Conservation (phyloP, 768 basidiomycete species). For the Lentinula guzmanii region DNA sequence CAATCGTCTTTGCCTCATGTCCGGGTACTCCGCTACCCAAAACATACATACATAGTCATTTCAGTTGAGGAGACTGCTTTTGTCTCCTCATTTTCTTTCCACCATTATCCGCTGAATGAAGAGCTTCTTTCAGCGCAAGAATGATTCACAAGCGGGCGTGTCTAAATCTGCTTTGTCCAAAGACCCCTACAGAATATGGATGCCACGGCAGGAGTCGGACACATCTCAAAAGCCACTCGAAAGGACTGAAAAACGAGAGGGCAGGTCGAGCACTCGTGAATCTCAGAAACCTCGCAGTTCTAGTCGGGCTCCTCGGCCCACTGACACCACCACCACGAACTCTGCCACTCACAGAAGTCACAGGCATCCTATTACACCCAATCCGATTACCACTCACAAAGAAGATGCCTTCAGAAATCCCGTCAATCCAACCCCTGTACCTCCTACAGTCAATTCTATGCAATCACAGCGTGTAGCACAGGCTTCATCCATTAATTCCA, state of each 20-base stretch:
- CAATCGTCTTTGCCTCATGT: not conserved
- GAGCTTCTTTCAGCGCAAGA: conserved; percentile 43
- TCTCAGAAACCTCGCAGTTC: conserved; percentile 22
- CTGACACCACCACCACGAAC: not conserved
- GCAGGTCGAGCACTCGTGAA: conserved; percentile 13
- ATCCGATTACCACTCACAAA: not conserved
- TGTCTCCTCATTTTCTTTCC: conserved; percentile 16
- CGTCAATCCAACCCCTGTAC: not conserved
- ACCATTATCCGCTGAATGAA: conserved; percentile 34
- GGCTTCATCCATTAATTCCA: not conserved
- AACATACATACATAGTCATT: not conserved
- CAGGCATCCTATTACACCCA: not conserved
- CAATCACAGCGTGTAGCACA: conserved; percentile 4
- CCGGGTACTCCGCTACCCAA: not conserved
- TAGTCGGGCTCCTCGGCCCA: conserved; percentile 18
- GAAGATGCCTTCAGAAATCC: not conserved
- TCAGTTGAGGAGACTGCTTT: not conserved
- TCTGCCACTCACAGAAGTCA: not conserved
- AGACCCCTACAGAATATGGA: conserved; percentile 12
- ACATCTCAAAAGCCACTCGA: not conserved
- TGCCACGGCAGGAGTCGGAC: conserved; percentile 1
- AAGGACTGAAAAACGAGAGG: conserved; percentile 3
- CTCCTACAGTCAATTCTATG: not conserved
- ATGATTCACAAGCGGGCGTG: conserved; percentile 37
- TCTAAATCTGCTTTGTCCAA: conserved; percentile 29